These are phyloP conservation scores for Aphanomyces astaci DNA, from an alignment of 352 stramenopile genomes.

Conservation along the genomic window DNA sequence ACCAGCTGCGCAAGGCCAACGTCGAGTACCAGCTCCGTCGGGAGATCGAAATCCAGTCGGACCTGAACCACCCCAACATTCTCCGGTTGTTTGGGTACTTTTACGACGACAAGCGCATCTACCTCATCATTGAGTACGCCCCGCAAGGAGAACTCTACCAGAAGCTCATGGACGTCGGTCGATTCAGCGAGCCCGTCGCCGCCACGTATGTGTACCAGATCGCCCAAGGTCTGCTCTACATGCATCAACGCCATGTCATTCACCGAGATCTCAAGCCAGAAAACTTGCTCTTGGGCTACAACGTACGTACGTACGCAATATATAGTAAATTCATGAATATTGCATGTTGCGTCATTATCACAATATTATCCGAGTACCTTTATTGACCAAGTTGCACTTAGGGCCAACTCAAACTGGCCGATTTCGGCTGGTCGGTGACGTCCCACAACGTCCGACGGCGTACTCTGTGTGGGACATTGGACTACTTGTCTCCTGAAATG, in stretches of 20 bases:
- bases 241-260: constrained; percentile 99
- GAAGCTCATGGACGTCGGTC: constrained; percentile 84
- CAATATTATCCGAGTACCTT: too few relatives aligned
- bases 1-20: constrained; percentile 93
- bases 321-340: not conserved
- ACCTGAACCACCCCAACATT: constrained; percentile 66
- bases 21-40: constrained; percentile 88
- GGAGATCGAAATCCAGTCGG: constrained; percentile 78
- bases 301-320: constrained; percentile 25
- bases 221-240: constrained; percentile 91
- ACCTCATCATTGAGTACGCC: constrained; percentile 80
- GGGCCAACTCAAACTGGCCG: constrained; percentile 98
- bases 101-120: constrained; percentile 73
- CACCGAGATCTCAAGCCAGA: constrained; percentile 99
- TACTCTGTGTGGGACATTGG: constrained; percentile 97
- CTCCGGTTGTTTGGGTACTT: constrained; percentile 77
- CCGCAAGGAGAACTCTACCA: constrained; percentile 78
- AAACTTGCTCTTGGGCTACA: constrained; percentile 95
- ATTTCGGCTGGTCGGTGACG: constrained; percentile 99
- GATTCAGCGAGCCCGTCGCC: constrained; percentile 90
- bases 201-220: constrained; percentile 95
- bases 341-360: too few relatives aligned
- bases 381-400: too few relatives aligned
- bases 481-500: constrained; percentile 99
- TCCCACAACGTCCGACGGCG: constrained; percentile 91